These are phyloP conservation scores for Brachypodium distachyon DNA, from an alignment of 202 grass and related monocot genomes.

Conservation along the genomic window DNA sequence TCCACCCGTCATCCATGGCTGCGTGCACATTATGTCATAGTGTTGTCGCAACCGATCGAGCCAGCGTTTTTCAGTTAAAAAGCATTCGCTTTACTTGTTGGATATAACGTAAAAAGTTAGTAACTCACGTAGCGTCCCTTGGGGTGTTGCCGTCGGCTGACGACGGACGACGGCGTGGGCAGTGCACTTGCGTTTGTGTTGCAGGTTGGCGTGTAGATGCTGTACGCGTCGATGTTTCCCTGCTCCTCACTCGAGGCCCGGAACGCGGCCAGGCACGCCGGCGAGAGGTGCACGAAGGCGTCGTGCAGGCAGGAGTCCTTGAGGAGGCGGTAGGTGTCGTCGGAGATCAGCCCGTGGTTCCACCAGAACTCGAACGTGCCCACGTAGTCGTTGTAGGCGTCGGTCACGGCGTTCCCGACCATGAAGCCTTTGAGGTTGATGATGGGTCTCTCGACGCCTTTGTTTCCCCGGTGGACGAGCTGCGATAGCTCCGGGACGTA, in stretches of 20 bases:
- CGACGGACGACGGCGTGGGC: too few species aligned
- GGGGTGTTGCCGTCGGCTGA: background rate
- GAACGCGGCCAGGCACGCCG: conserved; percentile 17
- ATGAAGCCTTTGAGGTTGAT: conserved; percentile 80
- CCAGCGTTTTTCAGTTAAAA: too few species aligned
- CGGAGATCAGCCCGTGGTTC: conserved; percentile 82
- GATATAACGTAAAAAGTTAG: too few species aligned
- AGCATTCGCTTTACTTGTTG: too few species aligned
- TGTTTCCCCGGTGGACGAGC: conserved; percentile 47
- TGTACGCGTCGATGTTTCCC: conserved; percentile 72
- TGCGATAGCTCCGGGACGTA: conserved; percentile 74
- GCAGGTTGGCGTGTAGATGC: conserved; percentile 72
- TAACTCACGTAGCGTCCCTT: conserved; percentile 47
- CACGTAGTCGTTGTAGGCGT: conserved; percentile 54
- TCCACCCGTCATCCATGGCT: conserved; percentile 67
- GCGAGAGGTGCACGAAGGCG: conserved; percentile 29
- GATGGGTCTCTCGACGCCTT: conserved; percentile 14
- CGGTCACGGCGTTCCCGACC: conserved; percentile 69
- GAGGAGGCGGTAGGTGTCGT: conserved; percentile 47
- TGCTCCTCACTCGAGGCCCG: conserved; percentile 28
- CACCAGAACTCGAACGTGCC: conserved; percentile 78
- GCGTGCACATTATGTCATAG: too few species aligned
- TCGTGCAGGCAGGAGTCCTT: conserved; percentile 23
- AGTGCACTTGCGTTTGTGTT: conserved; percentile 25
- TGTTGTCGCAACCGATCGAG: too few species aligned